Evolutionary conservation across 2,329 filamentous ascomycete species (phyloP), one percentile per base, ranked within the genome.

Genomic region (Akanthomyces uredinophilus): DNA sequence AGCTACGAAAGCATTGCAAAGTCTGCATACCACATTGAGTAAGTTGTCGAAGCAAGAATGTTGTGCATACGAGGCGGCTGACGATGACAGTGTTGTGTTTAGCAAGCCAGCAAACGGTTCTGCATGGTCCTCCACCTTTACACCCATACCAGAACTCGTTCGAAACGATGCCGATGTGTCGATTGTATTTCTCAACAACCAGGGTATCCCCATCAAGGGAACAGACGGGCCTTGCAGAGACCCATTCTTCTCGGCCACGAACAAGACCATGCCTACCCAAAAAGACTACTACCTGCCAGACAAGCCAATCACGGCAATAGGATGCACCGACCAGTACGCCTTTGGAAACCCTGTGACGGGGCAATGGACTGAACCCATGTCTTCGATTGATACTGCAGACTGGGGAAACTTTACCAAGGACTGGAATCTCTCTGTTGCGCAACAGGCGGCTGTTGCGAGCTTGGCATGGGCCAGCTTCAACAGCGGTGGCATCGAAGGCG

Each of bases 281-380:
- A 41, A 52, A 6, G 51, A 49, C 43, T 63, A 63, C n/a, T 63
- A 61, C n/a, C 20, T 32, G 43, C 43, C 62, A 27, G 62, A 63
- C 24, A 41, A 20, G 37, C 58, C 51, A 2, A 47, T 63, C 14
- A 63, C 62, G 7, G 62, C 62, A 10, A 57, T 61, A 4, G 62
- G 62, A 4, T 63, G 62, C 58, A 52, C 50, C 18, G 62, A 63
- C 35, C 62, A 63, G 51, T 63, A 63, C 29, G 43, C 46, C 13
- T 44, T 63, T 54, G 58, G 62, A 20, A 56, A 63, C 43, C 51
- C 62, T 1, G 46, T 46, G 5, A 44, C 51, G 5, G 37, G 51
- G 14, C 35, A 47, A 29, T 63, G 51, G 44, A 63, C 58, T 3
- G 24, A 52, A 5, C 32, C 47, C 35, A 41, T 53, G 47, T 53